A percentile compares a stretch with the other conserved stretches of the same genome.
phyloP scores from a whole-genome alignment of 176 grass and related monocot genomes.

The Oryza brachyantha region DNA sequence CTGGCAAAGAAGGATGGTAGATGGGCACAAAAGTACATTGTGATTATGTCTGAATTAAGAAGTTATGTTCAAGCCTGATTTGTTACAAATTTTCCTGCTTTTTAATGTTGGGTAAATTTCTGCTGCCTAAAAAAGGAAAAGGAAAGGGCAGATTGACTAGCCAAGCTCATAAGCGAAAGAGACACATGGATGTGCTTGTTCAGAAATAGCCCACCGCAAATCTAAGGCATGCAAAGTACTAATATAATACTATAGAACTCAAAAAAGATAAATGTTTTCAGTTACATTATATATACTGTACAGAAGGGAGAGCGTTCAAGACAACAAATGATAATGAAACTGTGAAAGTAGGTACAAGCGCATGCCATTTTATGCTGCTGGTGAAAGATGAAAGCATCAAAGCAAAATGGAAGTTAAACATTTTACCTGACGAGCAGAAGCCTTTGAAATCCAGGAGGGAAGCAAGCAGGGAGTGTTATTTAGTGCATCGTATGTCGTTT shows the following conservation, averaged over 20 bases:
- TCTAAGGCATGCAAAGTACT: slow-evolving; percentile 10
- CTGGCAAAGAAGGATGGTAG: slow-evolving; percentile 7
- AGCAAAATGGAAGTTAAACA: not conserved
- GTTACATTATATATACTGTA: not conserved
- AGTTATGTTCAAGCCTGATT: not conserved
- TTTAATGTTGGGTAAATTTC: slow-evolving; percentile 5
- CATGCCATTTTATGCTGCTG: not conserved
- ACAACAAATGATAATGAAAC: not conserved
- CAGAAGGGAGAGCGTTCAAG: not conserved
- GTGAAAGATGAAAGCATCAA: slow-evolving; percentile 18
- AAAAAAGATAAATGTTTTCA: slow-evolving; percentile 8
- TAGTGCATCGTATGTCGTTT: slow-evolving; percentile 93
- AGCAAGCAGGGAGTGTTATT: slow-evolving; percentile 98
- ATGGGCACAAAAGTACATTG: slow-evolving; percentile 3
- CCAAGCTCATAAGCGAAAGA: slow-evolving; percentile 23
- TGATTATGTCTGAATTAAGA: slow-evolving; percentile 15
- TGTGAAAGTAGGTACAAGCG: not conserved
- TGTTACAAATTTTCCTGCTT: not conserved
- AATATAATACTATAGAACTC: not conserved
- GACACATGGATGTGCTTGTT: not conserved
- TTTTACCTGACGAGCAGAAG: slow-evolving; percentile 89
- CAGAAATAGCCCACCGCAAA: slow-evolving; percentile 1
- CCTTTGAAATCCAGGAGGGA: slow-evolving; percentile 99
- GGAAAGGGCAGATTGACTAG: not conserved
- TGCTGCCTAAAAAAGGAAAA: slow-evolving; percentile 9